Evolutionary conservation across 2,329 filamentous ascomycete species (phyloP), one percentile per base, ranked within the genome.

Genomic region (Trichoderma atrobrunneum): DNA sequence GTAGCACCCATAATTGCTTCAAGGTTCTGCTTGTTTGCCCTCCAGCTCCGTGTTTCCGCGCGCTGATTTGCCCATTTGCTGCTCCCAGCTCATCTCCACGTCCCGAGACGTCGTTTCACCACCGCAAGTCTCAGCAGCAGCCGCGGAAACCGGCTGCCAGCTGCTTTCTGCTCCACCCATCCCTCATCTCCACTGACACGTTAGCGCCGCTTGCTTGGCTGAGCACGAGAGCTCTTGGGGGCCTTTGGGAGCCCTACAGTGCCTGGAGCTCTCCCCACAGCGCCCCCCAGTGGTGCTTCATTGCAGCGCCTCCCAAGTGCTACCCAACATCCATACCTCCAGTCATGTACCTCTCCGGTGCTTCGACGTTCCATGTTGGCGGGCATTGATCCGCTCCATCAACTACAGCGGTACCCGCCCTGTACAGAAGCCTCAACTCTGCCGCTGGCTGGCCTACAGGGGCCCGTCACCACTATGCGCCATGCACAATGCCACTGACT

Each of bases 121-220:
- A 71, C 57, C 66, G 21, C 24, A 24, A 59, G 39, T 63, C 60
- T 59, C 51, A 65, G 68, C 28, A 63, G 59, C 59, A 64, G 59
- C 30, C 68, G 68, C 68, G 68, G 68, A 70, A 70, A 60, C 68
- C 59, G 68, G 67, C 66, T 60, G 26, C 59, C 26, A 28, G 28
- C 26, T 34, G 6, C 24, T 36, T 36, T 24, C 56, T 21, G 28
- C 66, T 28, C 57, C 66, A 69, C 66, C 24, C 66, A 54, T 61
- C 66, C 39, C 54, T 51, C 57, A 51, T 65, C 61, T 66, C 69
- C 69, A 71, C 61, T 21, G 51, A 16, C 69, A 39, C 39, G 36
- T 71, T 71, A 66, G 69, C 69, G 69, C 69, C 54, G 24, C 34
- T 36, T 28, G 24, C 30, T 43, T 65, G 43, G 63, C 39, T 60